phyloP scores from a whole-genome alignment of 768 basidiomycete genomes.

The Leccinum fibrillosum region DNA sequence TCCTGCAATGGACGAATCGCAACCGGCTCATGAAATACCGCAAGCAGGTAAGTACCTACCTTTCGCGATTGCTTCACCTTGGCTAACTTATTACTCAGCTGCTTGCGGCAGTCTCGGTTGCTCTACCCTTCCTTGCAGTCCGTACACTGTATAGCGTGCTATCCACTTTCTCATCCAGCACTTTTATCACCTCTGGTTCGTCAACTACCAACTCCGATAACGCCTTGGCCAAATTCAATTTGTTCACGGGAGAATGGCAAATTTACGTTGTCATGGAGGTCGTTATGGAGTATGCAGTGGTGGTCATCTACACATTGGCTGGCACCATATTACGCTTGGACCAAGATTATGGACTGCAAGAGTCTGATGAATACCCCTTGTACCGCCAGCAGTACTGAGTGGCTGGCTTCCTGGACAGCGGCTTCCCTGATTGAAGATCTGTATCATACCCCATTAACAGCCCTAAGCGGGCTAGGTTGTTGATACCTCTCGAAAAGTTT shows the following conservation, averaged over 20 bases:
- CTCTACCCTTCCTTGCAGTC: conserved; percentile 59
- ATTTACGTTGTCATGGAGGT: conserved; percentile 57
- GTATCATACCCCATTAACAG: background rate
- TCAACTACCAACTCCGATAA: conserved; percentile 17
- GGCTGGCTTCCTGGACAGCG: background rate
- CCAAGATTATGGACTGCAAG: conserved; percentile 29
- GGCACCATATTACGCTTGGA: conserved; percentile 30
- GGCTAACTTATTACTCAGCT: conserved; percentile 40
- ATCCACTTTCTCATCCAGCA: conserved; percentile 48
- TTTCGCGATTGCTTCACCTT: conserved; percentile 2
- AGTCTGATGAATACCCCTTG: conserved; percentile 30
- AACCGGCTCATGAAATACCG: conserved; percentile 28
- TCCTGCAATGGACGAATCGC: conserved; percentile 53
- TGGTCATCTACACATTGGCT: conserved; percentile 39
- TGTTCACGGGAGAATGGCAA: conserved; percentile 54
- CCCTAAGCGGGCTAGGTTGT: too few relatives aligned
- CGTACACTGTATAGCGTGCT: conserved; percentile 49
- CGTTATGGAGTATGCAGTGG: conserved; percentile 55
- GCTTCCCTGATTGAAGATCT: background rate
- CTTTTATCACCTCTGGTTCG: conserved; percentile 34
- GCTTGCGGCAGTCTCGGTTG: conserved; percentile 49
- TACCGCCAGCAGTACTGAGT: conserved; percentile 32
- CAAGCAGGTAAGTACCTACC: conserved; percentile 32
- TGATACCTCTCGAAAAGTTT: background rate
- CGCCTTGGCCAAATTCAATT: conserved; percentile 52